These are phyloP conservation scores for Blumeria hordei DNA, from an alignment of 2,329 filamentous ascomycete genomes.

Conservation along the genomic window DNA sequence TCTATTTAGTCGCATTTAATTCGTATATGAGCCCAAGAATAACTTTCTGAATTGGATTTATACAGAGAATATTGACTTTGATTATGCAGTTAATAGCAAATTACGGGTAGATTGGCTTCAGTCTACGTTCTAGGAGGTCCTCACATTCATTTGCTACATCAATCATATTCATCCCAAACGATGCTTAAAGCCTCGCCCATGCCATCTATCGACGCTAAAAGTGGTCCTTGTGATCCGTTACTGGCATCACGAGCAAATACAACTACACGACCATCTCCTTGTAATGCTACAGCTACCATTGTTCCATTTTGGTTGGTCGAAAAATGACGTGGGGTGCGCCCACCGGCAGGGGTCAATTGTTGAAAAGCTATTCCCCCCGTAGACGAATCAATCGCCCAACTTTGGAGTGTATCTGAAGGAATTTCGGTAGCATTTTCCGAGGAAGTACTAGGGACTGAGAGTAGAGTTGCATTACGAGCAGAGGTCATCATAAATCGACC, in stretches of 20 bases:
- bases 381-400: slow-evolving; percentile 27
- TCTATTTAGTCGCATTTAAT: too few species aligned
- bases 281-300: slow-evolving; percentile 22
- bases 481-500: slow-evolving; percentile 40
- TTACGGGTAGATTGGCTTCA: too few species aligned
- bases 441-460: slow-evolving; percentile 24
- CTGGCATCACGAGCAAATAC: slow-evolving; percentile 19
- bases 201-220: slow-evolving; percentile 10
- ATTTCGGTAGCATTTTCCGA: slow-evolving; percentile 20
- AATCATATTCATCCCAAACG: slow-evolving; percentile 11
- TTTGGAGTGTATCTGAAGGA: slow-evolving; percentile 38
- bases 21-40: too few species aligned
- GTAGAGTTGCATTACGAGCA: slow-evolving; percentile 36
- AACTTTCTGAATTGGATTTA: too few species aligned
- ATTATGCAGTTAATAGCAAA: too few species aligned
- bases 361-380: slow-evolving; percentile 20
- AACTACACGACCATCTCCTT: slow-evolving; percentile 18
- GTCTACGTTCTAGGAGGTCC: too few species aligned
- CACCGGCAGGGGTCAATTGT: slow-evolving; percentile 21
- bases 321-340: slow-evolving; percentile 22
- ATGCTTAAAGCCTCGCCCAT: slow-evolving; percentile 11
- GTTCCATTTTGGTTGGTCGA: slow-evolving; percentile 21
- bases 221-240: slow-evolving; percentile 18
- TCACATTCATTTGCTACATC: not conserved
- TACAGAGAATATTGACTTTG: too few species aligned